Percentiles rank a stretch among this genome's conserved stretches.
Evolutionary conservation across 1,284 basidiomycete genomes (phyloP).

Genomic region (Leccinum idahoense): DNA sequence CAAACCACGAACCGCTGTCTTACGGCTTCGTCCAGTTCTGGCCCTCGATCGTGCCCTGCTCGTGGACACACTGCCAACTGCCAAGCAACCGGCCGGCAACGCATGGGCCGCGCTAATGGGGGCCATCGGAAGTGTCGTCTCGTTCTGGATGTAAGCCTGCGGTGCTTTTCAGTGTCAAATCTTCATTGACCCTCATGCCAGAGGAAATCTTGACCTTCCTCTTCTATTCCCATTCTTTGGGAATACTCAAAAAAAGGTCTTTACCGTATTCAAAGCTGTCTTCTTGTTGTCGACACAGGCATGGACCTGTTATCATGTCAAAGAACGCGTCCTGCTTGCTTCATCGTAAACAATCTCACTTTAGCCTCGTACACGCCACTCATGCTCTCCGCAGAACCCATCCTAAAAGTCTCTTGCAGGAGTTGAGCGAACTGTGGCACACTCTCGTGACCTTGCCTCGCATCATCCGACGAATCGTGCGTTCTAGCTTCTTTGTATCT

Average conservation of each 20-base stretch:
- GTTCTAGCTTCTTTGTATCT: conserved; percentile 28
- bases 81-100: conserved; percentile 80
- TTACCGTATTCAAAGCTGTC: conserved; percentile 52
- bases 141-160: conserved; percentile 78
- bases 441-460: conserved; percentile 68
- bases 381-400: conserved; percentile 11
- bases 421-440: conserved; percentile 62
- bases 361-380: conserved; percentile 8
- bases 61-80: conserved; percentile 65
- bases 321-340: conserved; percentile 71
- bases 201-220: conserved; percentile 73
- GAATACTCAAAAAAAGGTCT: conserved; percentile 74
- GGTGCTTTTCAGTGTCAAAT: not conserved
- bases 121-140: conserved; percentile 75
- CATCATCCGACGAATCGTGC: conserved; percentile 75
- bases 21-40: conserved; percentile 46
- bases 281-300: conserved; percentile 50
- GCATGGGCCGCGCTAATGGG: conserved; percentile 94
- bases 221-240: conserved; percentile 67
- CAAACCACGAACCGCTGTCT: not conserved
- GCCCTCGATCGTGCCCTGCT: conserved; percentile 81
- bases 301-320: conserved; percentile 61
- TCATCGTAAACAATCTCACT: conserved; percentile 30
- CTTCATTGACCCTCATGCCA: conserved; percentile 20
- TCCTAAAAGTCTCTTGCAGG: conserved; percentile 42